These are phyloP conservation scores for Salisapilia sapeloensis DNA, from an alignment of 352 stramenopile species.

Conservation along the genomic window DNA sequence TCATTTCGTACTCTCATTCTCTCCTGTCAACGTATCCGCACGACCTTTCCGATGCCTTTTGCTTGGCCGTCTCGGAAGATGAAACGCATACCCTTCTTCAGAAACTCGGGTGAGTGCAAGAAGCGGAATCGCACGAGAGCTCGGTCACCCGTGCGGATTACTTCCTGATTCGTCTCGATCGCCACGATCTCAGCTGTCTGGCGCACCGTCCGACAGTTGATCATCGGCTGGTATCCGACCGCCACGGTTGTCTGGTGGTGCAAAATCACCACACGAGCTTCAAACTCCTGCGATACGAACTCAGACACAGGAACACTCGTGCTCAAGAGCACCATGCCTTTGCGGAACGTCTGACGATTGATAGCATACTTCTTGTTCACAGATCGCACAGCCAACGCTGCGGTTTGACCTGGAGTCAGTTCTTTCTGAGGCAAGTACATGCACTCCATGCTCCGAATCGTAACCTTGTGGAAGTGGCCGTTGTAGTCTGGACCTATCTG, in stretches of 20 bases:
- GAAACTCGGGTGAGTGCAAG: conserved; percentile 88
- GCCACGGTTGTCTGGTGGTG: conserved; percentile 92
- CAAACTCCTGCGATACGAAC: conserved; percentile 77
- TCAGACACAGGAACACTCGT: conserved; percentile 53
- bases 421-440: conserved; percentile 86
- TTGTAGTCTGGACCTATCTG: conserved; percentile 83
- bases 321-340: conserved; percentile 86
- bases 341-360: conserved; percentile 73
- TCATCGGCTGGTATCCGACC: conserved; percentile 88
- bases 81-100: conserved; percentile 93
- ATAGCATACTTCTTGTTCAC: conserved; percentile 81
- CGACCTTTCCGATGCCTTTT: conserved; percentile 91
- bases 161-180: conserved; percentile 65
- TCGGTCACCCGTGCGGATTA: conserved; percentile 82
- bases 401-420: conserved; percentile 69
- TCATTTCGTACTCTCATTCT: neutral
- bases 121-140: conserved; percentile 83
- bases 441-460: conserved; percentile 76
- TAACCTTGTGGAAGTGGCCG: conserved; percentile 75
- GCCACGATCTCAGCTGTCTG: conserved; percentile 83
- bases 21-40: conserved; percentile 38
- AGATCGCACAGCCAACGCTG: conserved; percentile 72
- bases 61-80: conserved; percentile 96
- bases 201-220: conserved; percentile 86
- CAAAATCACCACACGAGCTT: conserved; percentile 87